Percentiles rank a stretch among this genome's conserved stretches.
These are phyloP conservation scores for Pseudozyma sp. DNA, from an alignment of 1,284 basidiomycete species.

Conservation along the genomic window DNA sequence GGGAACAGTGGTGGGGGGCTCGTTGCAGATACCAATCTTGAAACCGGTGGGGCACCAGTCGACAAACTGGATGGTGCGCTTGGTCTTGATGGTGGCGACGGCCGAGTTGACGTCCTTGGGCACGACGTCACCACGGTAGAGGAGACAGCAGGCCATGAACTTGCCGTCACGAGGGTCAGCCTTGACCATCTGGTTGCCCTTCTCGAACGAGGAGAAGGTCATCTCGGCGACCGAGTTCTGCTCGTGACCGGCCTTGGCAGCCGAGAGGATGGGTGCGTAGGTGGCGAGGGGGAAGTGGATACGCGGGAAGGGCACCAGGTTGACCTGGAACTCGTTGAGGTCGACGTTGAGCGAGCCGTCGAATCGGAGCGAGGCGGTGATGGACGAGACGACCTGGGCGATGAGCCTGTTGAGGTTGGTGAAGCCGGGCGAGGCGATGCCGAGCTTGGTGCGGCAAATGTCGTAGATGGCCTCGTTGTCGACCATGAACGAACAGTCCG, in stretches of 20 bases:
- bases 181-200: conserved; percentile 92
- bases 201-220: conserved; percentile 98
- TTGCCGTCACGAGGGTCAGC: conserved; percentile 74
- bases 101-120: conserved; percentile 96
- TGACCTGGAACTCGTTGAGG: conserved; percentile 98
- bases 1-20: conserved; percentile 84
- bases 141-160: conserved; percentile 80
- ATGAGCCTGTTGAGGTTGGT: conserved; percentile 96
- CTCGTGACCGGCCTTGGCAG: conserved; percentile 85
- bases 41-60: conserved; percentile 99
- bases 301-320: conserved; percentile 84
- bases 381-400: conserved; percentile 91
- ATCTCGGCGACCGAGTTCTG: conserved; percentile 98
- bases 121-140: conserved; percentile 90
- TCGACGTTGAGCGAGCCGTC: conserved; percentile 98
- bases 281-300: conserved; percentile 98
- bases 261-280: conserved; percentile 91
- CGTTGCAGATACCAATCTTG: conserved; percentile 96
- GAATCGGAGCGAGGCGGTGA: conserved; percentile 96
- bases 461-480: conserved; percentile 82
- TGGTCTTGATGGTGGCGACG: conserved; percentile 91
- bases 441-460: conserved; percentile 96
- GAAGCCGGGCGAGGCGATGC: conserved; percentile 87
- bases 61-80: conserved; percentile 80
- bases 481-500: conserved; percentile 83